phyloP scores from a whole-genome alignment of 1,284 basidiomycete genomes.

The Rhodotorula sp. region DNA sequence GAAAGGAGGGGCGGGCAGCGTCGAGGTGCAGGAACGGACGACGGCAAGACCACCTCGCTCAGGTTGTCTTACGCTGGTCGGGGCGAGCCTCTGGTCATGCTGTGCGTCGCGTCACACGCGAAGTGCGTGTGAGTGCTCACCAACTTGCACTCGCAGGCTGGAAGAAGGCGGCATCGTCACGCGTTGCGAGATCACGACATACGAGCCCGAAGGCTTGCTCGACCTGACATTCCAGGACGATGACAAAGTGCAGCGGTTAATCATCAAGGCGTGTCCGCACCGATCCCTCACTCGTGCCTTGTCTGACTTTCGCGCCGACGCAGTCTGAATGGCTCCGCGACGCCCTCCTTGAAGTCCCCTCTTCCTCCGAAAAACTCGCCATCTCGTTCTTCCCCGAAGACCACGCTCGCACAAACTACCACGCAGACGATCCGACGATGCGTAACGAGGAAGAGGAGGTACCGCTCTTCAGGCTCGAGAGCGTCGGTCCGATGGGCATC shows the following conservation, averaged over 20 bases:
- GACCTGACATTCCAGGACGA: constrained; percentile 74
- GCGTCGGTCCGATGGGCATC: constrained; percentile 72
- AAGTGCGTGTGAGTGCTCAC: background rate
- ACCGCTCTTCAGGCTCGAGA: constrained; percentile 71
- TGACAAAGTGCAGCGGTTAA: constrained; percentile 70
- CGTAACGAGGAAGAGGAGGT: constrained; percentile 45
- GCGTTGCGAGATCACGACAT: constrained; percentile 80
- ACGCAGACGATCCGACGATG: constrained; percentile 3
- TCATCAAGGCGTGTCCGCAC: constrained; percentile 65
- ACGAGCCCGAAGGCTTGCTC: constrained; percentile 74
- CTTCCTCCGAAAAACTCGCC: constrained; percentile 75
- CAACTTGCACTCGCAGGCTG: constrained; percentile 56
- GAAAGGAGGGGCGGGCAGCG: constrained; percentile 14
- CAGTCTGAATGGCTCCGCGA: constrained; percentile 88
- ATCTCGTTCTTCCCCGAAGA: constrained; percentile 58
- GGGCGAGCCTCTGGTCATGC: constrained; percentile 76
- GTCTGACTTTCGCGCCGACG: background rate
- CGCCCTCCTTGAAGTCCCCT: constrained; percentile 82
- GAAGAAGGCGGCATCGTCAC: constrained; percentile 85
- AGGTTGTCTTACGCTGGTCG: constrained; percentile 74
- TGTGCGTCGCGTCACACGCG: constrained; percentile 58
- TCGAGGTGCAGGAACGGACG: constrained; percentile 17
- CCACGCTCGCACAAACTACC: constrained; percentile 2
- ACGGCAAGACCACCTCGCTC: constrained; percentile 63
- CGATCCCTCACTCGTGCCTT: background rate